phyloP scores from a whole-genome alignment of 108 stramenopile genomes.

The Stephanodiscus triporus region DNA sequence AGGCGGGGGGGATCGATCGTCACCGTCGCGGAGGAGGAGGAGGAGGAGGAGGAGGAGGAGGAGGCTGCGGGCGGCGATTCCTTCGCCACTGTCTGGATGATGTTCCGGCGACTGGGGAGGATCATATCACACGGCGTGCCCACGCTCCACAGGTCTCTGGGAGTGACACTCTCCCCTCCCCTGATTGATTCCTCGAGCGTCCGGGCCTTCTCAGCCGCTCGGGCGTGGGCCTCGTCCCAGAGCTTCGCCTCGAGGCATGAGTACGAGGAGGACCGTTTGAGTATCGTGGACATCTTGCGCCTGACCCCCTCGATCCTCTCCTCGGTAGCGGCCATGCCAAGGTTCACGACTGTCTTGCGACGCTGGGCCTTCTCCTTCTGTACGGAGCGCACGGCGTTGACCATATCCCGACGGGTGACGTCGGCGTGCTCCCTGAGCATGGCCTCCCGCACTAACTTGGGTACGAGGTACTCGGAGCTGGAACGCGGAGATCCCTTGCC shows the following conservation, averaged over 20 bases:
- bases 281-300: constrained; percentile 19
- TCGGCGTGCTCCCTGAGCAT: constrained; percentile 65
- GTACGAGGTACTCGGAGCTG: constrained; percentile 55
- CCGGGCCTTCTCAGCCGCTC: constrained; percentile 41
- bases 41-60: no score
- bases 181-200: constrained; percentile 34
- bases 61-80: not conserved
- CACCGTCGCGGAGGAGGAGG: no score
- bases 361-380: constrained; percentile 66
- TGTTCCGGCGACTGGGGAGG: constrained; percentile 7
- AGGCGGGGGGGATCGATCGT: no score
- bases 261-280: constrained; percentile 11
- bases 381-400: constrained; percentile 61
- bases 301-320: constrained; percentile 54
- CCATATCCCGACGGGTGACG: constrained; percentile 61
- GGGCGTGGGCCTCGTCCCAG: constrained; percentile 41
- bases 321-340: constrained; percentile 50
- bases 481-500: constrained; percentile 38
- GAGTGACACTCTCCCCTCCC: constrained; percentile 33
- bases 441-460: constrained; percentile 62
- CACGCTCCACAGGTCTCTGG: constrained; percentile 23
- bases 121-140: constrained; percentile 28
- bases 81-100: not conserved
- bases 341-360: constrained; percentile 67
- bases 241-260: constrained; percentile 28